Evolutionary conservation across 169 alveolate genomes (phyloP).

Genomic region (Cryptosporidium sp.): DNA sequence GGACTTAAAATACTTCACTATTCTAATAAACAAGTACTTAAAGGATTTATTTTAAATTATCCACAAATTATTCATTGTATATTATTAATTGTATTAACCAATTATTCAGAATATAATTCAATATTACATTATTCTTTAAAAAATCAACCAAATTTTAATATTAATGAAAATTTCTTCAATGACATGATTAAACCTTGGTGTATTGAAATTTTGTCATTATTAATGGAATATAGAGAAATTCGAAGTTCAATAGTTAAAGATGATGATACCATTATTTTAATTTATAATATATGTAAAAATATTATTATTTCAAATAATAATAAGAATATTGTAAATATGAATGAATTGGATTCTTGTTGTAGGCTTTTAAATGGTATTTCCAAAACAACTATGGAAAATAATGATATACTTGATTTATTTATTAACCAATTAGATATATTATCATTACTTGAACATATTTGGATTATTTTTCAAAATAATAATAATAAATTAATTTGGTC

Average conservation of each 20-base stretch:
- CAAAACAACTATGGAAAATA: constrained; percentile 30
- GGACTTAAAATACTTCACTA: constrained; percentile 43
- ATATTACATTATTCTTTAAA: neutral
- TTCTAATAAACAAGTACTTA: constrained; percentile 32
- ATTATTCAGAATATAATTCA: constrained; percentile 33
- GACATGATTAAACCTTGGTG: neutral
- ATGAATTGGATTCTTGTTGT: constrained; percentile 36
- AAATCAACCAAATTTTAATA: neutral
- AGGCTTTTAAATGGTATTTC: constrained; percentile 47
- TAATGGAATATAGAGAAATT: constrained; percentile 39
- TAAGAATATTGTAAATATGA: neutral
- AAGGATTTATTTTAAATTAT: constrained; percentile 17
- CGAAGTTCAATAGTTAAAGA: constrained; percentile 28
- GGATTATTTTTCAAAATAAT: neutral
- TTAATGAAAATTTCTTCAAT: neutral
- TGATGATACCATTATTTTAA: constrained; percentile 39
- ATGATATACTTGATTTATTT: constrained; percentile 13
- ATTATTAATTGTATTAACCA: constrained; percentile 22
- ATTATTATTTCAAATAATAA: neutral
- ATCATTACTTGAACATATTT: constrained; percentile 1
- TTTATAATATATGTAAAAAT: constrained; percentile 42
- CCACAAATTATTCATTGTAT: constrained; percentile 64
- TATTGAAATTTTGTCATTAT: constrained; percentile 37
- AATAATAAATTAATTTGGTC: neutral
- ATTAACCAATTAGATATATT: constrained; percentile 16